Base-by-base conservation (phyloP, 2,329 filamentous ascomycete species). In the Dothidotthia symphoricarpi region DNA sequence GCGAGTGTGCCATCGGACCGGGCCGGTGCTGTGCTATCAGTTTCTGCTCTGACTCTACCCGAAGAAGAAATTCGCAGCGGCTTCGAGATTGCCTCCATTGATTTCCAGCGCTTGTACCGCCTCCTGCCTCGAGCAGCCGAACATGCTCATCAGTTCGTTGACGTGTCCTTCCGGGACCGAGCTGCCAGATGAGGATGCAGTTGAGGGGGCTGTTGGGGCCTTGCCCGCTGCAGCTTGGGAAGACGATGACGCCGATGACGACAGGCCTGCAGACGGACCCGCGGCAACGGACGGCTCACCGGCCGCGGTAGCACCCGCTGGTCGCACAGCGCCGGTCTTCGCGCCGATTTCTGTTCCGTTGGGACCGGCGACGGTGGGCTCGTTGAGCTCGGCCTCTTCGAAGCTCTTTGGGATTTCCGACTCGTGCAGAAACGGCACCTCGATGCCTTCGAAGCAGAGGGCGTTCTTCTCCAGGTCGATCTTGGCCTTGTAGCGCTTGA, bases 401-500 rank as follows among this genome's bases (percentile, higher is more conserved):
- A 77, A 69, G 31, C 84, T 80, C 65, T 85, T 94, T n/a, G 93
- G 93, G 35, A 97, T 95, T 50, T 98, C 91, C 3, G 86, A 85
- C 69, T 97, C 93, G 31, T 88, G 86, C 10, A 98, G 73, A 67
- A 98, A 98, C 0, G 86, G 81, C 5, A 98, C 86, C 52, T 93
- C 86, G 51, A 89, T 83, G 39, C 85, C 87, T 57, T 93, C 86
- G 53, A 98, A 95, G 47, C 94, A 78, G 13, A 98, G 79, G 47
- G 83, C 86, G 58, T 93, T 88, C 59, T 84, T 85, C 48, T 82
- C 78, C 10, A 98, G 77, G 64, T 98, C 93, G 58, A 98, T 91
- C 55, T 79, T 86, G 24, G 91, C 93, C 68, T 95, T 91, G 68
- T 97, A 90, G 26, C 93, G 82, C 71, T 95, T 96, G 45, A 98